Conservation (phyloP, 1,284 basidiomycete genomes). For the Microbotryum violaceum region DNA sequence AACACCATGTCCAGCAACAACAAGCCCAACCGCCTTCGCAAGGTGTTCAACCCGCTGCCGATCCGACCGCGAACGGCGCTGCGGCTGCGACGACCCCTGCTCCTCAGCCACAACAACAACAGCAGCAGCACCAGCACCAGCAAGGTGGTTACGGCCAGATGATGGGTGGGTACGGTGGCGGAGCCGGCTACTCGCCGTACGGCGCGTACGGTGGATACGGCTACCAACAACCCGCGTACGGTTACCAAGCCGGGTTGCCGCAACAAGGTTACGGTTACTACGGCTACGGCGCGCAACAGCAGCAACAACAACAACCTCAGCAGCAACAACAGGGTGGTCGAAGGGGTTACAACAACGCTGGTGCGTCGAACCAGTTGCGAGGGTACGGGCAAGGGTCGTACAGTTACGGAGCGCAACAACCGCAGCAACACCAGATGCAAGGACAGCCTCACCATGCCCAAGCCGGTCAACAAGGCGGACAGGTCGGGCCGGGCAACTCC, state of each 20-base stretch:
- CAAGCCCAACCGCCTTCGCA: neutral
- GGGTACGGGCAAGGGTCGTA: neutral
- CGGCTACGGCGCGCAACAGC: conserved; percentile 26
- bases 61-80: too few species aligned
- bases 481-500: too few species aligned
- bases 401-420: neutral
- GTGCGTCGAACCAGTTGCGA: conserved; percentile 2
- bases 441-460: neutral
- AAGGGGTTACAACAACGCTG: neutral
- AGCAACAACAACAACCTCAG: conserved; percentile 6
- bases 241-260: too few species aligned
- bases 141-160: too few species aligned
- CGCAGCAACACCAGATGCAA: conserved; percentile 4
- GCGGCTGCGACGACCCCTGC: too few species aligned
- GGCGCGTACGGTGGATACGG: too few species aligned
- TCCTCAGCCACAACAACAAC: too few species aligned
- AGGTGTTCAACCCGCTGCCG: neutral
- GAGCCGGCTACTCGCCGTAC: too few species aligned
- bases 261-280: neutral
- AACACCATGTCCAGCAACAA: conserved; percentile 16
- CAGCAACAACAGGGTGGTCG: neutral
- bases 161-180: too few species aligned
- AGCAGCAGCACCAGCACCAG: too few species aligned
- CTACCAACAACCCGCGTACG: too few species aligned
- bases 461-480: conserved; percentile 1